Percentiles rank a stretch among this genome's conserved stretches.
Evolutionary conservation across 768 basidiomycete genomes (phyloP).

Genomic region (Coprinopsis sp.): DNA sequence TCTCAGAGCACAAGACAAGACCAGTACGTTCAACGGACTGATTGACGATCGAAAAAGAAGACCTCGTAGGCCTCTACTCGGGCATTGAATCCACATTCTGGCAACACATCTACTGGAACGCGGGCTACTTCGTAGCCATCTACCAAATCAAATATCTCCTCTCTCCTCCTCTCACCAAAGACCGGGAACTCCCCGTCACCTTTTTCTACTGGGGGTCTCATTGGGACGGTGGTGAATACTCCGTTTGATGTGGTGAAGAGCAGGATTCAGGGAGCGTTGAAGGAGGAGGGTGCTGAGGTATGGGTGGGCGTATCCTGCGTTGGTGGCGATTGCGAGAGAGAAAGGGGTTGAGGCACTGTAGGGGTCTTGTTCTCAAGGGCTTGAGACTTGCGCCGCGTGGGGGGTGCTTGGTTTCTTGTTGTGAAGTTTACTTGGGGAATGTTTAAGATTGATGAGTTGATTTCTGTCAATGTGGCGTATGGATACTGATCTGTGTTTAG

Average conservation of each 20-base stretch:
- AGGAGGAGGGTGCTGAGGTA: slow-evolving; percentile 78
- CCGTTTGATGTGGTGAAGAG: slow-evolving; percentile 87
- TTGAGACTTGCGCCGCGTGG: slow-evolving; percentile 92
- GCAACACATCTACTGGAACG: slow-evolving; percentile 95
- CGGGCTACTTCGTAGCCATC: slow-evolving; percentile 93
- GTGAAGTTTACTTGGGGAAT: slow-evolving; percentile 79
- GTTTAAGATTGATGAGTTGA: slow-evolving; percentile 61
- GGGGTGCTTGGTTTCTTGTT: slow-evolving; percentile 88
- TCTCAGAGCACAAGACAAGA: slow-evolving; percentile 83
- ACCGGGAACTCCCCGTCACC: slow-evolving; percentile 73
- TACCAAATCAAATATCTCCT: slow-evolving; percentile 76
- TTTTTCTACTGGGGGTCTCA: slow-evolving; percentile 87
- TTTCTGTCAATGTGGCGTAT: background rate
- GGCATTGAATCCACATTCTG: slow-evolving; percentile 99
- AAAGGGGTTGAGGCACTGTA: slow-evolving; percentile 86
- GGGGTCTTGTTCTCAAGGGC: slow-evolving; percentile 94
- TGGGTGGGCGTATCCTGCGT: slow-evolving; percentile 92
- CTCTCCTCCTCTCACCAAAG: slow-evolving; percentile 76
- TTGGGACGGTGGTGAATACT: slow-evolving; percentile 88
- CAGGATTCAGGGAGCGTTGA: slow-evolving; percentile 78
- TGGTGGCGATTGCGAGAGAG: slow-evolving; percentile 77
- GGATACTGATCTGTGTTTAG: slow-evolving; percentile 20
- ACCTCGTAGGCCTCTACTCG: slow-evolving; percentile 80
- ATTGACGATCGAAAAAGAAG: slow-evolving; percentile 82
- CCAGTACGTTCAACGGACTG: slow-evolving; percentile 85